phyloP scores from a whole-genome alignment of 1,139 yeast genomes.

The Sugiyamaella castrensis region DNA sequence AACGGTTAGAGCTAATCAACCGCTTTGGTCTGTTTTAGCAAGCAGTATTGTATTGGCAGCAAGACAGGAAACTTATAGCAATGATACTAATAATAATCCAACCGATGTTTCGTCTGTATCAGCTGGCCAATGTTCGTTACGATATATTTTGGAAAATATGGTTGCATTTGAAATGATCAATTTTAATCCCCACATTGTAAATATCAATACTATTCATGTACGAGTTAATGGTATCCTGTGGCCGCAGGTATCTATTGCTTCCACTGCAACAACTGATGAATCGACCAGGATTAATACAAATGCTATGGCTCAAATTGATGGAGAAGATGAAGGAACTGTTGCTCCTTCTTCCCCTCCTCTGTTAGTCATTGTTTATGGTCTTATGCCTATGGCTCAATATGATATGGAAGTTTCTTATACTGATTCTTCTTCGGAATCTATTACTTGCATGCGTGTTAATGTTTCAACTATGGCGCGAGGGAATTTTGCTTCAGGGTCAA shows the following conservation, averaged over 20 bases:
- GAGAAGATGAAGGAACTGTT: not conserved
- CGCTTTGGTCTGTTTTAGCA: conserved; percentile 40
- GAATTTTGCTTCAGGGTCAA: conserved; percentile 16
- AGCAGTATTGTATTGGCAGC: conserved; percentile 38
- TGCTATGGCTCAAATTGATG: conserved; percentile 5
- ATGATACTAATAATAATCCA: conserved; percentile 3
- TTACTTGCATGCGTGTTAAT: conserved; percentile 21
- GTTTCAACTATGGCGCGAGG: conserved; percentile 25
- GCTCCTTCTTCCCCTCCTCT: conserved; percentile 12
- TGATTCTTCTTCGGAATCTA: conserved; percentile 6
- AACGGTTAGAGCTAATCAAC: conserved; percentile 33
- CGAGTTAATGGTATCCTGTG: conserved; percentile 38
- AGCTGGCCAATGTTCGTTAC: conserved; percentile 27
- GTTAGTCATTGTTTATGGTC: conserved; percentile 35
- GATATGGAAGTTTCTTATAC: conserved; percentile 32
- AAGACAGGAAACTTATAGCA: conserved; percentile 29
- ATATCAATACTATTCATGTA: conserved; percentile 26
- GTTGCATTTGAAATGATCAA: conserved; percentile 34
- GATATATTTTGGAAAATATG: conserved; percentile 34
- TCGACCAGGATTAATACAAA: not conserved
- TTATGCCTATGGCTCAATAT: conserved; percentile 37
- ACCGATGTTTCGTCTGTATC: conserved; percentile 7
- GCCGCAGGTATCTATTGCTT: conserved; percentile 35
- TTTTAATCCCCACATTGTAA: conserved; percentile 17
- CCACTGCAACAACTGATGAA: conserved; percentile 19